Base-by-base conservation (phyloP, 2,329 filamentous ascomycete genomes). In the Fusarium multiceps region DNA sequence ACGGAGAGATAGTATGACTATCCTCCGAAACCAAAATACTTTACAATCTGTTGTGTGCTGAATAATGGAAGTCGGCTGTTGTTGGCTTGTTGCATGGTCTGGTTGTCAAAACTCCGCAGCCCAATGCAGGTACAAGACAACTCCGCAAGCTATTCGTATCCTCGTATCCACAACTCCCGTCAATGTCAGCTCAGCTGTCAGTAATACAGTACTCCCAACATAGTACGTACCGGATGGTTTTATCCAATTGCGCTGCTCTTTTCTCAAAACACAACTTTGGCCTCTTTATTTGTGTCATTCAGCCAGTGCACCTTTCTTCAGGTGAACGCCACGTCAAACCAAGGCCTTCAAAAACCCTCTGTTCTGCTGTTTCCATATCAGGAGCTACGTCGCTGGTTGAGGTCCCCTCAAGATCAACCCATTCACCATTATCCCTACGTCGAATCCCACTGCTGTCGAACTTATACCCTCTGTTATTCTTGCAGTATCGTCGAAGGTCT, bases 401-500 rank as follows among this genome's bases (percentile, higher is more conserved):
- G 43, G 63, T 67, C 76, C 82, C 91, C 86, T 90, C 88, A 10
- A 96, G 74, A 78, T 96, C 90, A n/a, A 95, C 87, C 83, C 90
- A 90, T 5, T 81, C 80, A 3, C 92, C 93, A 56, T 89, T 88
- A 11, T 75, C 78, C 11, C 90, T 84, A 74, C 89, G 89, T 46
- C 94, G 86, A 13, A 97, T 88, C 0, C 96, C 96, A 74, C 93
- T 97, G 68, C 92, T 96, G 77, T 98, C 94, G 76, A 98, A 98
- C 78, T 96, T 97, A 85, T 93, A 90, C 0, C 84, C 84, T 73
- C 88, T 90, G 60, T 86, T 84, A 40, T 89, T 85, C 78, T 93
- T 94, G 65, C 91, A 93, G 79, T 95, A 97, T 34, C 90, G 83
- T 42, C 95, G 84, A 56, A 98, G 78, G 78, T 98, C 96, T 25